Conservation (phyloP, 306 rosid genomes). For the Senna siamea region DNA sequence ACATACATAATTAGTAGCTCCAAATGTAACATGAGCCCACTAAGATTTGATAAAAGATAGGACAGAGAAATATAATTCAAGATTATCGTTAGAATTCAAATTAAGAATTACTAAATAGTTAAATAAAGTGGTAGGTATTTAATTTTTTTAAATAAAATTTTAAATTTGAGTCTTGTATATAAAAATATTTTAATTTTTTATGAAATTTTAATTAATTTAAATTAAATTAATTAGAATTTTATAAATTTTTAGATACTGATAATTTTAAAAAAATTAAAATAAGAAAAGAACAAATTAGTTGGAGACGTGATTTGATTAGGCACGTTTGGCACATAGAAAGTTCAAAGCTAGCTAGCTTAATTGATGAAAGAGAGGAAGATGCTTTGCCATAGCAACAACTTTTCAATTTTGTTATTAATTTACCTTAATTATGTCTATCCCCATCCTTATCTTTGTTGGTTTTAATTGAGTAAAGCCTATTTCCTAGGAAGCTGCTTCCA, state of each 20-base stretch:
- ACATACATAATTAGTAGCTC: constrained; percentile 1
- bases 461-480: constrained; percentile 46
- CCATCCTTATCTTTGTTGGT: constrained; percentile 53
- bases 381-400: constrained; percentile 37
- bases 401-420: constrained; percentile 37
- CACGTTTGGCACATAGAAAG: constrained; percentile 28
- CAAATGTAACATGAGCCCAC: constrained; percentile 48
- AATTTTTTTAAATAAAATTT: too few relatives aligned
- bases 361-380: constrained; percentile 3
- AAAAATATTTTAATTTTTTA: too few relatives aligned
- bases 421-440: neutral
- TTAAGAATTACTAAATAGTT: too few relatives aligned
- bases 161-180: too few relatives aligned
- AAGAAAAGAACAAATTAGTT: constrained; percentile 10
- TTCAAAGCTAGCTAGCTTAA: too few relatives aligned
- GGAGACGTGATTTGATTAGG: constrained; percentile 41
- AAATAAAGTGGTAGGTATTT: too few relatives aligned
- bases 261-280: too few relatives aligned
- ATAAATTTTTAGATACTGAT: too few relatives aligned
- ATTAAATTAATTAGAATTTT: too few relatives aligned
- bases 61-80: constrained; percentile 36
- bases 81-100: too few relatives aligned
- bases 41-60: constrained; percentile 46
- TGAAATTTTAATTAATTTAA: too few relatives aligned
- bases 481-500: constrained; percentile 56